phyloP scores from a whole-genome alignment of 352 stramenopile genomes.

The Phytophthora idaei region DNA sequence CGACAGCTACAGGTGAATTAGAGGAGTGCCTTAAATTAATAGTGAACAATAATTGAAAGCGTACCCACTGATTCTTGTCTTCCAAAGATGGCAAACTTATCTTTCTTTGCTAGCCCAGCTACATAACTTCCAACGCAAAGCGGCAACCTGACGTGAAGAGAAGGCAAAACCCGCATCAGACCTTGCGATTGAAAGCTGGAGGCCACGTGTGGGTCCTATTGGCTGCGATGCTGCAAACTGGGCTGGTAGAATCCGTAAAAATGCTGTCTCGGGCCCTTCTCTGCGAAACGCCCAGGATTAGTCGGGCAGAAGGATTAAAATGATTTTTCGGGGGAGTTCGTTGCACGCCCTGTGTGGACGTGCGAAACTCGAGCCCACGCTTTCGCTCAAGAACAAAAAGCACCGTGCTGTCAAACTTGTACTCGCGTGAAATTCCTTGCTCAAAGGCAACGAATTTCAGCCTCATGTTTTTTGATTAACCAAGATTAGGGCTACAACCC shows the following conservation, averaged over 20 bases:
- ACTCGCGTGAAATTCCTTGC: background rate
- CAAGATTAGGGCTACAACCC: slow-evolving; percentile 15
- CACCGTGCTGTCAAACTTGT: background rate
- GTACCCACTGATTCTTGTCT: too few relatives aligned
- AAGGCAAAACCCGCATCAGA: too few relatives aligned
- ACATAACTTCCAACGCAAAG: too few relatives aligned
- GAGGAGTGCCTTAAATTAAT: too few relatives aligned
- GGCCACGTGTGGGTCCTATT: background rate
- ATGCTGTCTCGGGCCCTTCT: background rate
- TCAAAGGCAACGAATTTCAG: background rate
- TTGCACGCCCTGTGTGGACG: background rate
- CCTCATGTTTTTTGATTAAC: slow-evolving; percentile 19
- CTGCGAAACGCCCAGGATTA: slow-evolving; percentile 6
- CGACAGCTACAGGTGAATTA: too few relatives aligned
- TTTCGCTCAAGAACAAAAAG: background rate
- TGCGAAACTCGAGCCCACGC: background rate
- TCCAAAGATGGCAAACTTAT: background rate
- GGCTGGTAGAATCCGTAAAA: background rate
- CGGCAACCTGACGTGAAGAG: background rate
- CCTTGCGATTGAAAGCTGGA: too few relatives aligned
- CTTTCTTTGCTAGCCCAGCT: too few relatives aligned
- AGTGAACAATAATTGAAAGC: too few relatives aligned
- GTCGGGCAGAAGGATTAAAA: slow-evolving; percentile 3
- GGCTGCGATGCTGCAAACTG: background rate
- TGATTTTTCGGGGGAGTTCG: background rate